phyloP scores from a whole-genome alignment of 1,284 basidiomycete species.

The Irpex sp. region DNA sequence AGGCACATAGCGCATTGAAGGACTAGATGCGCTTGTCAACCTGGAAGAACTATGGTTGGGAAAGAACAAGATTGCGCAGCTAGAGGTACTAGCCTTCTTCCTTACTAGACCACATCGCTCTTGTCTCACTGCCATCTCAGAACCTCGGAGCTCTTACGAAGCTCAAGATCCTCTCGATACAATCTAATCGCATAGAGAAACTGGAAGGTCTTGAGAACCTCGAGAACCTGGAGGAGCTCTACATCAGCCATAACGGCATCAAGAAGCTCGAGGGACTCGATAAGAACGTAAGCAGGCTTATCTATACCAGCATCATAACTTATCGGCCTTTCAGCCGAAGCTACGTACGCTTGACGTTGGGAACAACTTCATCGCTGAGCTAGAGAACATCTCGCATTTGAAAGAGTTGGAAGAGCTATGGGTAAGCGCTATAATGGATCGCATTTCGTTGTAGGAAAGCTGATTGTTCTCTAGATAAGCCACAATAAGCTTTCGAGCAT shows the following conservation, averaged over 20 bases:
- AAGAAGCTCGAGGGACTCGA: slow-evolving; percentile 83
- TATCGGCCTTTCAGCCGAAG: slow-evolving; percentile 44
- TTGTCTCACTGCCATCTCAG: slow-evolving; percentile 22
- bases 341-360: slow-evolving; percentile 87
- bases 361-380: slow-evolving; percentile 73
- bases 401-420: slow-evolving; percentile 84
- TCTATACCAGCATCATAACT: not conserved
- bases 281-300: slow-evolving; percentile 55
- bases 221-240: slow-evolving; percentile 81
- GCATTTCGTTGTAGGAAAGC: not conserved
- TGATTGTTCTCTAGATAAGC: slow-evolving; percentile 61
- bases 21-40: slow-evolving; percentile 75
- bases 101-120: too few relatives aligned
- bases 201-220: slow-evolving; percentile 76
- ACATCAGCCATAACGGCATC: slow-evolving; percentile 93
- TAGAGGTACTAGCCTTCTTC: slow-evolving; percentile 55
- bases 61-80: slow-evolving; percentile 91
- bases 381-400: slow-evolving; percentile 83
- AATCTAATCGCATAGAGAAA: slow-evolving; percentile 91
- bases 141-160: slow-evolving; percentile 62
- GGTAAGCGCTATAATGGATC: slow-evolving; percentile 44
- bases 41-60: slow-evolving; percentile 95
- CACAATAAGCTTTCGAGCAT: slow-evolving; percentile 79
- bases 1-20: slow-evolving; percentile 72
- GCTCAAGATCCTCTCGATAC: slow-evolving; percentile 81